Percentiles rank a stretch among this genome's conserved stretches.
Evolutionary conservation across 768 basidiomycete genomes (phyloP).

Genomic region (Calocybe indica): DNA sequence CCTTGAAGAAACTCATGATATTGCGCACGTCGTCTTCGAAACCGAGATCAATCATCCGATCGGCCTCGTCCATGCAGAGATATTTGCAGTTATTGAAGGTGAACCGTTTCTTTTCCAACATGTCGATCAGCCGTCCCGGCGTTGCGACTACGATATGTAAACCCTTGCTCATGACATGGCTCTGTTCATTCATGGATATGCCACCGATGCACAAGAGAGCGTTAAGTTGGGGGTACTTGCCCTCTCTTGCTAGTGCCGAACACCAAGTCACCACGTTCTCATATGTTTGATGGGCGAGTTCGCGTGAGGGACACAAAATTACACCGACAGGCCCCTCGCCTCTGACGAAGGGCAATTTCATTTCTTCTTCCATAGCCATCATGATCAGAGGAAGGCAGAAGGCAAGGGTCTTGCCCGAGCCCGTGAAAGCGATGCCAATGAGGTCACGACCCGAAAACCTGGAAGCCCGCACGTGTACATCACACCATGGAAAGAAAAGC

Average conservation of each 20-base stretch:
- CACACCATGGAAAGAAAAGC: conserved; percentile 3
- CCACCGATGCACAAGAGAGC: conserved; percentile 94
- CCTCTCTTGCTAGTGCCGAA: conserved; percentile 68
- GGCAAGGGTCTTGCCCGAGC: conserved; percentile 97
- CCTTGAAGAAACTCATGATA: conserved; percentile 99
- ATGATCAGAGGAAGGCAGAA: conserved; percentile 98
- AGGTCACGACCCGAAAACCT: conserved; percentile 95
- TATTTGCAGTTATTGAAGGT: conserved; percentile 93
- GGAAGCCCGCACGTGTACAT: no score
- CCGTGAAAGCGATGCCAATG: conserved; percentile 99
- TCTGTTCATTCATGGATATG: conserved; percentile 98
- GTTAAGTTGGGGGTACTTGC: conserved; percentile 81
- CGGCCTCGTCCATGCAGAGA: conserved; percentile 98
- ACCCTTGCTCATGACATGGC: conserved; percentile 84
- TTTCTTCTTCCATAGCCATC: conserved; percentile 92
- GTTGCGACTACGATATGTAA: conserved; percentile 96
- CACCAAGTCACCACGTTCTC: conserved; percentile 92
- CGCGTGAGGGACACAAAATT: conserved; percentile 93
- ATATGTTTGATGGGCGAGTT: conserved; percentile 94
- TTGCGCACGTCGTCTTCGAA: conserved; percentile 99
- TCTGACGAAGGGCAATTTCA: conserved; percentile 79
- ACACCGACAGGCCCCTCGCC: conserved; percentile 98
- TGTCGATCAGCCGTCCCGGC: conserved; percentile 94
- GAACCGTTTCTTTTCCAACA: conserved; percentile 93
- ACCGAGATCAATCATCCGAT: conserved; percentile 98